Evolutionary conservation across 768 basidiomycete species (phyloP), one percentile per base, ranked within the genome.

Genomic region (Suillus americanus): DNA sequence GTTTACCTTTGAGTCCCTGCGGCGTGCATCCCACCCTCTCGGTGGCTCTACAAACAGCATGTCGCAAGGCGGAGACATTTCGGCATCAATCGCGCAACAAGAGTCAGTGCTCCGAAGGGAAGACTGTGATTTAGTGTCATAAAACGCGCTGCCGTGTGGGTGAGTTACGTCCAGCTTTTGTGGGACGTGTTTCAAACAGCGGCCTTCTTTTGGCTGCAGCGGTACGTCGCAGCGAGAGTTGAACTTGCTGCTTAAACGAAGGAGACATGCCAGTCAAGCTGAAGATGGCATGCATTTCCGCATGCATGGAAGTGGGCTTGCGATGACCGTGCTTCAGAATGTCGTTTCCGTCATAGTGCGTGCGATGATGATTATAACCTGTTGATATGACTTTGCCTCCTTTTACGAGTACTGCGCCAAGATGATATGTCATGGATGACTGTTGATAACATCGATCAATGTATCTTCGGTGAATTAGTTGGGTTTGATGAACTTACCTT

Each of bases 231-330:
- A 71, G 75, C 69, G 51, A 70, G 68, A 67, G 70, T 83, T 82
- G 78, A 83, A 83, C 79, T 75, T 84, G 85, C 75, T 78, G 80
- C 79, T 82, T 83, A 77, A 80, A 82, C 65, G 82, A 80, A 57
- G 83, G 83, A 51, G 81, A 79, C 79, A 77, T 78, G 76, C 82
- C 77, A 70, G 82, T 83, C 62, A 82, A 69, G 67, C 75, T 85
- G 73, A 82, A 83, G 64, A 86, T 86, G 35, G 81, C 82, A 66
- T 86, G 82, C 86, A 86, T 86, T 75, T 86, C 84, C 3, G 86
- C 85, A 67, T 87, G 84, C 84, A 86, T 78, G 3, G 75, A 79
- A 18, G 78, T 64, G 23, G 76, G 73, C 77, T 79, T 83, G 60
- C 79, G 77, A 67, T 76, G 77, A 5, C 79, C 79, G 59, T 77